Evolutionary conservation across 73 alveolate genomes (phyloP), one percentile per base, ranked within the genome.

Genomic region (Stentor coeruleus): DNA sequence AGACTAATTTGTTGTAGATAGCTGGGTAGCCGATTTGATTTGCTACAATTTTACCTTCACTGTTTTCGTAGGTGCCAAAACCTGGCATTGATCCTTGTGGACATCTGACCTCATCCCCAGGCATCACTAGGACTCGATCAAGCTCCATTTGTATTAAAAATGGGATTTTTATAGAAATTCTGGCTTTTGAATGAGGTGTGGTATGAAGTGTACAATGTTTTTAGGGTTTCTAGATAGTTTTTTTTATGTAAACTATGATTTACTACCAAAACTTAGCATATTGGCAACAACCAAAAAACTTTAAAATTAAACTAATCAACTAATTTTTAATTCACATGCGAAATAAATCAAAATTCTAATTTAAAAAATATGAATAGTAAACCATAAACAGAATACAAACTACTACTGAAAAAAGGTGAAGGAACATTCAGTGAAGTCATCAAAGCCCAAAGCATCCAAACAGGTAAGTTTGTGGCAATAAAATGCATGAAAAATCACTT

Each of bases 361-460:
- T n/a, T n/a, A n/a, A n/a, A n/a, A n/a, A n/a, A n/a, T n/a, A n/a
- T n/a, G n/a, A n/a, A n/a, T n/a, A n/a, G n/a, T n/a, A n/a, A n/a
- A n/a, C n/a, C n/a, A n/a, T 49, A 49, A 49, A 20, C 66, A 86
- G 93, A 89, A 31, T 89, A 89, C 42, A 38, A 91, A 36, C 55
- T 89, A 2, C 72, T 89, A 3, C 37, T 77, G 39, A 89, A 89
- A 33, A 90, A 83, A 74, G 97, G 97, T 1, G 98, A 93, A 82
- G 97, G 98, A 3, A 93, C 97, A 0, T 93, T 93, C 66, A 84
- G 94, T 26, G 98, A 93, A 85, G 97, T 93, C 0, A 59, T 89
- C 58, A 92, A 89, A 75, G 98, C 98, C 0, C 81, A 92, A 74
- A 81, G 93, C 1, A 59, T 89, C 26, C 82, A 79, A 49, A 92